Evolutionary conservation across 495 filamentous ascomycete genomes (phyloP).

Genomic region (Penicillium silybi): DNA sequence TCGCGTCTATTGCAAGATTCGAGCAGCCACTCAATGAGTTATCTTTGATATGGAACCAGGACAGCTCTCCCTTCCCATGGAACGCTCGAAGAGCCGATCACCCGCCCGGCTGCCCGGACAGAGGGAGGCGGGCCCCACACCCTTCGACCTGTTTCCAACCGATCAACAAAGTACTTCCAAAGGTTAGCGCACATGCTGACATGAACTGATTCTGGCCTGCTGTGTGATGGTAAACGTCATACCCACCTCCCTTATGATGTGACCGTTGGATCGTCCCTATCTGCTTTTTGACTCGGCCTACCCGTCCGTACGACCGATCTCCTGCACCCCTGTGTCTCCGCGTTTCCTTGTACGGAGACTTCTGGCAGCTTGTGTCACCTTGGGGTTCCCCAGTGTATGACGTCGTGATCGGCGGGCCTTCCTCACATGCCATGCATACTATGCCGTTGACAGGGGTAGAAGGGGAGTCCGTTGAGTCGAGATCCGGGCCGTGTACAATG

Average conservation of each 20-base stretch:
- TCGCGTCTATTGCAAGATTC: background rate
- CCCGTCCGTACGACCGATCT: background rate
- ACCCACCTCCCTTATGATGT: background rate
- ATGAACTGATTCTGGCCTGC: background rate
- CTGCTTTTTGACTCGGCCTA: background rate
- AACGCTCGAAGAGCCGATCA: background rate
- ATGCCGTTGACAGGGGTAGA: background rate
- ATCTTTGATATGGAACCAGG: background rate
- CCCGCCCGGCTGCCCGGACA: background rate
- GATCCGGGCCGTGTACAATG: background rate
- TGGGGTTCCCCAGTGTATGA: constrained; percentile 1
- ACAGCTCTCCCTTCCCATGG: background rate
- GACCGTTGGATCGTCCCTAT: background rate
- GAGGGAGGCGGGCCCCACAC: background rate
- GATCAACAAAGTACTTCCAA: background rate
- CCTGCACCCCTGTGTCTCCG: background rate
- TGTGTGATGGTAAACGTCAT: background rate
- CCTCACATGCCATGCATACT: background rate
- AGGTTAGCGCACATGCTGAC: background rate
- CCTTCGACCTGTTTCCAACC: background rate
- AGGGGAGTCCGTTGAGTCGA: background rate
- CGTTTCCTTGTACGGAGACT: background rate
- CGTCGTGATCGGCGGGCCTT: constrained; percentile 14
- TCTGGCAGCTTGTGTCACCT: background rate
- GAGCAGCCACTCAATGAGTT: background rate